Base-by-base conservation (phyloP, 306 rosid genomes). In the Dalbergia cochinchinensis region DNA sequence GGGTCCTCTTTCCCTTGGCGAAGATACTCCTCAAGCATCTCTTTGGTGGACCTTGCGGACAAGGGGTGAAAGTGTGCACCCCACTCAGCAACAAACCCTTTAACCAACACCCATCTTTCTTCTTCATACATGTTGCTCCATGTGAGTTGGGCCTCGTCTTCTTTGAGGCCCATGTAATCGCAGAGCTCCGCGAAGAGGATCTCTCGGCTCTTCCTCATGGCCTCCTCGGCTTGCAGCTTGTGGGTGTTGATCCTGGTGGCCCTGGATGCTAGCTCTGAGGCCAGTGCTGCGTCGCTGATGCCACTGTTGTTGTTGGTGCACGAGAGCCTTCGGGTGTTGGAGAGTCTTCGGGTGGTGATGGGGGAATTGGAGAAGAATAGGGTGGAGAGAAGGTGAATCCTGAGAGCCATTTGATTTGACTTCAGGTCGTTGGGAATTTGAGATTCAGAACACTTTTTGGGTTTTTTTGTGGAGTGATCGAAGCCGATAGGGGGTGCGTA, bases 11-110 rank as follows among this genome's bases (percentile, higher is more conserved):
- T 81, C 51, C 77, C 84, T 13, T 85, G 86, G 5, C 8, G 53
- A 8, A 94, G 73, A 82, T 89, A 85, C 72, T 94, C 94, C 16
- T 94, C 96, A 13, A 94, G 83, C 97, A 94, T 83, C 22, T 90
- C 86, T 75, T 83, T 87, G 0, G 89, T 88, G 44, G 90, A 90
- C 62, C 77, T 92, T 1, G 88, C 86, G 8, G 98, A 92, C 86
- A 94, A 81, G 7, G 98, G 97, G 34, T 94, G 98, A 69, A 92
- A 94, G 85, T 82, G 78, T 12, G 66, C 53, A 65, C 89, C 87
- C 95, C 96, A 92, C 9, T 85, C 91, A 1, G 84, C 55, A 67
- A 91, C 85, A 74, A 94, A 92, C 26, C 74, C 86, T 77, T 87
- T 71, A 0, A 88, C 86, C 86, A 91, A 70, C 8, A 7, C 85